phyloP scores from a whole-genome alignment of 306 rosid species.

The Pyrus bretschneideri region DNA sequence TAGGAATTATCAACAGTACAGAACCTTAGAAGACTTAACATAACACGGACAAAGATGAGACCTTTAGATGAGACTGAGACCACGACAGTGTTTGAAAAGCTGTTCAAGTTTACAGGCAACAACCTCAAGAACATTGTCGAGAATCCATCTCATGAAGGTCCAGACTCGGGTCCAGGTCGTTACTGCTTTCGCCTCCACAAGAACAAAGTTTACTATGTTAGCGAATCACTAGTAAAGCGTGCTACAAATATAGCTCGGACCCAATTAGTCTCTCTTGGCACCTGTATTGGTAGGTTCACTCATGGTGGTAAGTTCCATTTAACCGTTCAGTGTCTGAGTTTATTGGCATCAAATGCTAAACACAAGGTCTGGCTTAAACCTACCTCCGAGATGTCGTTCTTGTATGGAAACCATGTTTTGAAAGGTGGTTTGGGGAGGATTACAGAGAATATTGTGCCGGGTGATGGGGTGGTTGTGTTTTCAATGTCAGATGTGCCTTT shows the following conservation, averaged over 20 bases:
- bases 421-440: constrained; percentile 84
- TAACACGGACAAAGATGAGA: constrained; percentile 39
- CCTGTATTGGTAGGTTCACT: constrained; percentile 83
- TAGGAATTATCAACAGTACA: background rate
- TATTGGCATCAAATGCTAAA: constrained; percentile 66
- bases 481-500: constrained; percentile 85
- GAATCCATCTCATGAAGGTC: constrained; percentile 86
- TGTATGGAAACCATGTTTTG: constrained; percentile 81
- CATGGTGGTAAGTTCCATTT: constrained; percentile 83
- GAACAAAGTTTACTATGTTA: constrained; percentile 67
- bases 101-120: constrained; percentile 82
- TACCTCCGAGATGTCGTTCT: constrained; percentile 73
- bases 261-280: constrained; percentile 62
- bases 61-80: constrained; percentile 78
- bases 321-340: constrained; percentile 53
- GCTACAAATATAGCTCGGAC: constrained; percentile 72
- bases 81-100: constrained; percentile 69
- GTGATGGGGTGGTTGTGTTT: constrained; percentile 86
- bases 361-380: constrained; percentile 96
- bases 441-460: constrained; percentile 61
- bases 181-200: constrained; percentile 89
- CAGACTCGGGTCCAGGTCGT: constrained; percentile 59
- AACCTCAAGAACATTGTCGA: constrained; percentile 80
- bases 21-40: background rate
- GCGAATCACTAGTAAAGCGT: constrained; percentile 76